A percentile compares a stretch with the other conserved stretches of the same genome.
Evolutionary conservation across 116 monocot species (phyloP).

Genomic region (Trichopus zeylanicus): DNA sequence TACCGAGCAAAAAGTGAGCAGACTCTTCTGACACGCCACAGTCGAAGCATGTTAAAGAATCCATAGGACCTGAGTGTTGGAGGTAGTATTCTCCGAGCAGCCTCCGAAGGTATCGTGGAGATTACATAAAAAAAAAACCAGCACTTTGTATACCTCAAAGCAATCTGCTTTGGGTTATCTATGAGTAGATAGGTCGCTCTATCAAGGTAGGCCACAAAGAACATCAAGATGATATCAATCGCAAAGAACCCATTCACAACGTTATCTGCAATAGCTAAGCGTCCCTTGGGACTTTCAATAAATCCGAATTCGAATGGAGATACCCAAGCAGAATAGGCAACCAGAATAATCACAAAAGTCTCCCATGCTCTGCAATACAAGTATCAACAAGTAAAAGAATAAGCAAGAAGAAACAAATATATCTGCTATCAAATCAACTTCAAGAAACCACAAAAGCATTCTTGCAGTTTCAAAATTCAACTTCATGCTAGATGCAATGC

Average conservation of each 20-base stretch:
- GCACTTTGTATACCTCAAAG: conserved; percentile 32
- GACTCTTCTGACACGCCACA: conserved; percentile 82
- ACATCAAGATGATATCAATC: conserved; percentile 56
- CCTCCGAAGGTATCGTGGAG: conserved; percentile 52
- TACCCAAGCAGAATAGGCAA: conserved; percentile 58
- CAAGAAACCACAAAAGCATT: too few relatives aligned
- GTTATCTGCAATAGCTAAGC: conserved; percentile 40
- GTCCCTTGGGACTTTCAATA: conserved; percentile 21
- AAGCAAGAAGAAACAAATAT: too few relatives aligned
- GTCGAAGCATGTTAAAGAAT: conserved; percentile 75
- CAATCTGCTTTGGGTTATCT: conserved; percentile 42
- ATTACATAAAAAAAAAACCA: conserved; percentile 56
- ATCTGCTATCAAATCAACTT: too few relatives aligned
- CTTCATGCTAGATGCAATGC: too few relatives aligned
- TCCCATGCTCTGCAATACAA: conserved; percentile 63
- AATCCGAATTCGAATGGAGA: conserved; percentile 80
- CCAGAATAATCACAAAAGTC: conserved; percentile 43
- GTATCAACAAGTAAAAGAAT: too few relatives aligned
- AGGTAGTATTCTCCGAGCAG: conserved; percentile 38
- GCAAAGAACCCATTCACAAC: conserved; percentile 62
- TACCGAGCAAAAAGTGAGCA: conserved; percentile 77
- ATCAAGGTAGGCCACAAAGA: conserved; percentile 69
- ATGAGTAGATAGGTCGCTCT: conserved; percentile 40
- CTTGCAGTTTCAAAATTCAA: too few relatives aligned
- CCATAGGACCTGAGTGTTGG: conserved; percentile 33